phyloP scores from a whole-genome alignment of 371 early-diverging fungal species.

The Smittium mucronatum region DNA sequence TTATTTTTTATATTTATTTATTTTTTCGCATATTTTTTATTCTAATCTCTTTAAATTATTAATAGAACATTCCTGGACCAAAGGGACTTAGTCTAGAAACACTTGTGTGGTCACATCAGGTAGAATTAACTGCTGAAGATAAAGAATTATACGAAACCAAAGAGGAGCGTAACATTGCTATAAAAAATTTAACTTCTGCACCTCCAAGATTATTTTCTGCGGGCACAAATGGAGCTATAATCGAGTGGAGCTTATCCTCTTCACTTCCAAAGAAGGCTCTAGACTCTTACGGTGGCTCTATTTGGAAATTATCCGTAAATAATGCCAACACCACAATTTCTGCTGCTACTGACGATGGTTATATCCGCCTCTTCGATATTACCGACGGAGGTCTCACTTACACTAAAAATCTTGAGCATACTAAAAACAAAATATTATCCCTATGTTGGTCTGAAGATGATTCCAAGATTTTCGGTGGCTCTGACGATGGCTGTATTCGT shows the following conservation, averaged over 20 bases:
- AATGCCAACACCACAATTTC: slow-evolving; percentile 62
- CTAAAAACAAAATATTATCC: slow-evolving; percentile 63
- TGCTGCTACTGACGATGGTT: slow-evolving; percentile 88
- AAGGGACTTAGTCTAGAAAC: no score
- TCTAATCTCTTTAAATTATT: no score
- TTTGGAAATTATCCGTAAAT: slow-evolving; percentile 85
- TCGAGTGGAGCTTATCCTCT: slow-evolving; percentile 72
- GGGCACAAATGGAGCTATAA: slow-evolving; percentile 68
- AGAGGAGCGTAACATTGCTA: slow-evolving; percentile 38
- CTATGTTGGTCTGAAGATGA: slow-evolving; percentile 72
- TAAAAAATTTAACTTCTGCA: slow-evolving; percentile 35
- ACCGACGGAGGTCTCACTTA: slow-evolving; percentile 53
- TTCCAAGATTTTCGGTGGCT: slow-evolving; percentile 61
- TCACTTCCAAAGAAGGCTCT: slow-evolving; percentile 49
- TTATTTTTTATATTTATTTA: slow-evolving; percentile 1
- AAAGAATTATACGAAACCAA: slow-evolving; percentile 42
- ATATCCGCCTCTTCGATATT: slow-evolving; percentile 72
- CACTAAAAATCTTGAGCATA: slow-evolving; percentile 53
- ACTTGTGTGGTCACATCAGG: no score
- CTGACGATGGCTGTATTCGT: slow-evolving; percentile 65
- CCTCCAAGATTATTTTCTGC: slow-evolving; percentile 78
- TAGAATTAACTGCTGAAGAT: no score
- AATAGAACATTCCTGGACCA: no score
- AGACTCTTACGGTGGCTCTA: slow-evolving; percentile 80
- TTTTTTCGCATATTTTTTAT: no score